These are phyloP conservation scores for Beauveria bassiana DNA, from an alignment of 2,329 filamentous ascomycete genomes.

Conservation along the genomic window DNA sequence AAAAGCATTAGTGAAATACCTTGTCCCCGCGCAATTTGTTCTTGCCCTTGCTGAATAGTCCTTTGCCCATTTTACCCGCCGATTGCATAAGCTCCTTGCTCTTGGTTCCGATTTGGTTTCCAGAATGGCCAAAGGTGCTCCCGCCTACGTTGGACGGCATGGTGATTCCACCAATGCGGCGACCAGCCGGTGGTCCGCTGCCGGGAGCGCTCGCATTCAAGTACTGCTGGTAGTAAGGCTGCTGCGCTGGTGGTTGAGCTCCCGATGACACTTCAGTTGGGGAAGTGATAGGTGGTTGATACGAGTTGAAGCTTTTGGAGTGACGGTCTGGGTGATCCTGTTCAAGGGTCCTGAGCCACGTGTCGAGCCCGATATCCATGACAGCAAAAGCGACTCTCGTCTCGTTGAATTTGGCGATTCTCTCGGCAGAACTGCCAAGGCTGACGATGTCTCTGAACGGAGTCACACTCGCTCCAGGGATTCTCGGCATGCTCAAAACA, in stretches of 20 bases:
- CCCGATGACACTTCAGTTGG: conserved; percentile 17
- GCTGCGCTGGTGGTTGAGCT: conserved; percentile 25
- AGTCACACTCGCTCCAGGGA: neutral
- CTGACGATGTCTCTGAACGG: conserved; percentile 70
- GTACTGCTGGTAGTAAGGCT: conserved; percentile 51
- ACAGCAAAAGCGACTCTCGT: conserved; percentile 62
- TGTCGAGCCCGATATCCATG: conserved; percentile 66
- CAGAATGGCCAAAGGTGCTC: conserved; percentile 44
- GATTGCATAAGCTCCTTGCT: conserved; percentile 84
- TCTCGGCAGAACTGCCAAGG: conserved; percentile 55
- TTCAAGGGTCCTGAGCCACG: conserved; percentile 45
- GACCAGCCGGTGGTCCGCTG: conserved; percentile 26
- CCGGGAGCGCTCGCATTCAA: conserved; percentile 38
- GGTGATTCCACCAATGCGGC: conserved; percentile 26
- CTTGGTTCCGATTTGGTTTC: conserved; percentile 66
- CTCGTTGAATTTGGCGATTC: conserved; percentile 66
- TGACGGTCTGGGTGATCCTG: conserved; percentile 39
- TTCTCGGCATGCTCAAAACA: conserved; percentile 8
- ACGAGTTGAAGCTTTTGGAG: conserved; percentile 7
- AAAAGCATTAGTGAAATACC: conserved; percentile 65
- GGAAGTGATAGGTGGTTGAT: conserved; percentile 2
- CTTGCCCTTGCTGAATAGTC: conserved; percentile 82
- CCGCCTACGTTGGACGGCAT: conserved; percentile 33
- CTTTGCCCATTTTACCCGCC: conserved; percentile 84
- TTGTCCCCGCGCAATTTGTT: conserved; percentile 79